Conservation (phyloP, 306 rosid genomes). For the Purshia tridentata region DNA sequence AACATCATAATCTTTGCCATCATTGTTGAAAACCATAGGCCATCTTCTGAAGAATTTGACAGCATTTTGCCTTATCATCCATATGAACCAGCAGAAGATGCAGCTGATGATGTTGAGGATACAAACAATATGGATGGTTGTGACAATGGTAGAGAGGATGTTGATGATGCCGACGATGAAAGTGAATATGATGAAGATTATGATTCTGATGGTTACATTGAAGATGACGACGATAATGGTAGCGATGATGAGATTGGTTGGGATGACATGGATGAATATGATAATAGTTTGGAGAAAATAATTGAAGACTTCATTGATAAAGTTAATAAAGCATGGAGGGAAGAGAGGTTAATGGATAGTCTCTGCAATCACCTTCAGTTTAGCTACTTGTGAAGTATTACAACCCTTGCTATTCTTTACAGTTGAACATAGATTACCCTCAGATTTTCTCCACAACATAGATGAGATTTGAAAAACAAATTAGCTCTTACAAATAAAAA, state of each 20-base stretch:
- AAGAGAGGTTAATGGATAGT: constrained; percentile 30
- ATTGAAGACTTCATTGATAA: constrained; percentile 40
- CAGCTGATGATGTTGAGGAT: background rate
- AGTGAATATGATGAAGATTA: constrained; percentile 18
- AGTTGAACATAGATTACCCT: background rate
- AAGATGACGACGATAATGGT: constrained; percentile 13
- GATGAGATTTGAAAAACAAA: background rate
- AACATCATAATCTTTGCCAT: constrained; percentile 34
- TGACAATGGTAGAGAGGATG: background rate
- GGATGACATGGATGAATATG: constrained; percentile 29
- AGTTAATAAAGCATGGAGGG: constrained; percentile 38
- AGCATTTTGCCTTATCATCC: constrained; percentile 4
- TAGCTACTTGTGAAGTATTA: background rate
- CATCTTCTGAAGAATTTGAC: constrained; percentile 22
- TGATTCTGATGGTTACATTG: constrained; percentile 6
- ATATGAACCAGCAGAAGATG: constrained; percentile 12
- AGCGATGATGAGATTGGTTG: constrained; percentile 3
- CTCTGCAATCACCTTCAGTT: background rate
- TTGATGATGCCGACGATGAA: background rate
- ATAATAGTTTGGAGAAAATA: constrained; percentile 28
- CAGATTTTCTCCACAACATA: background rate
- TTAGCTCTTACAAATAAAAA: background rate
- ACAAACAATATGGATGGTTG: background rate
- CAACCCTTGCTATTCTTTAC: background rate
- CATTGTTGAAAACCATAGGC: constrained; percentile 16